phyloP scores from a whole-genome alignment of 148 eudicot species.

The Fagopyrum tataricum region DNA sequence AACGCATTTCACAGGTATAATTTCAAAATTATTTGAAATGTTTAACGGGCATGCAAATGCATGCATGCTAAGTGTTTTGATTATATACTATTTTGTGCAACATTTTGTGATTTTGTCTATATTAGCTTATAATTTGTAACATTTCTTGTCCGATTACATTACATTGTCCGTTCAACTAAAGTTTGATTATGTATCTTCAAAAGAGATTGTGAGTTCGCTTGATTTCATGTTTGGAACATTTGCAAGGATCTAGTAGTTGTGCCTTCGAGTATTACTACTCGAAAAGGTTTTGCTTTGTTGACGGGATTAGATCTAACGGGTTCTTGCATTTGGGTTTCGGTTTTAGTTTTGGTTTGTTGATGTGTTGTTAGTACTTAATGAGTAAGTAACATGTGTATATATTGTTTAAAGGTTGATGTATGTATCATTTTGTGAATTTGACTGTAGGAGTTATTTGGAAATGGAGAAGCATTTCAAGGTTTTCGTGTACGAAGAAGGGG shows the following conservation, averaged over 20 bases:
- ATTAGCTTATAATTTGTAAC: neutral
- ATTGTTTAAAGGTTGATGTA: neutral
- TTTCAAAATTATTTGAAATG: no score
- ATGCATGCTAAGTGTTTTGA: neutral
- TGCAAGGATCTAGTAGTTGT: neutral
- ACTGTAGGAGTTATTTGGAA: conserved; percentile 66
- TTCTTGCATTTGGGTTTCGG: no score
- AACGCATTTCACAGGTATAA: conserved; percentile 54
- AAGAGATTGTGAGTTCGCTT: neutral
- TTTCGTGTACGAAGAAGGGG: conserved; percentile 67
- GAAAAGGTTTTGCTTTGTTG: no score
- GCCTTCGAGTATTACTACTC: neutral
- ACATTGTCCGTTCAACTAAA: neutral
- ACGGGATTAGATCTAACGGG: no score
- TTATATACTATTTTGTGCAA: neutral
- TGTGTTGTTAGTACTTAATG: neutral
- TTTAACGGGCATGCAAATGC: neutral
- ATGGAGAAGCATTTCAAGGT: conserved; percentile 69
- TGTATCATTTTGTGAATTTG: neutral
- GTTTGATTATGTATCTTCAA: neutral
- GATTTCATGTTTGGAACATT: neutral
- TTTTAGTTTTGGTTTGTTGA: neutral
- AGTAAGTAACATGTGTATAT: neutral
- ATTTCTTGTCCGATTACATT: neutral
- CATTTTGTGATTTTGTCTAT: neutral